phyloP scores from a whole-genome alignment of 305 asterid genomes.

The Andrographis paniculata region DNA sequence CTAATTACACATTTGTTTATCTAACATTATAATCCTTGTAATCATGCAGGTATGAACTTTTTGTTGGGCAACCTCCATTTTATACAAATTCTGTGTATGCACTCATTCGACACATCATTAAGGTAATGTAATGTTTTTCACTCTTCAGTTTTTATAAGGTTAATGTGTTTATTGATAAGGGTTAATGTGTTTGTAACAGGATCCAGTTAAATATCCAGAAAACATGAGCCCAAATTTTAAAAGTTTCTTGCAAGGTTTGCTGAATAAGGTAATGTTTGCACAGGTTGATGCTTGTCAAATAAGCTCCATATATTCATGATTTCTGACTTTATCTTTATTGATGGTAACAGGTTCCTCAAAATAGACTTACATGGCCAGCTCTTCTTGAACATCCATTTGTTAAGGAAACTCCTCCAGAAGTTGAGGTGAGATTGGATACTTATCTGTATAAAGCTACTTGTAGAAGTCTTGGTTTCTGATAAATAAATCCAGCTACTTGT shows the following conservation, averaged over 20 bases:
- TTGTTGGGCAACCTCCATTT: conserved; percentile 99
- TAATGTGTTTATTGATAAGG: conserved; percentile 14
- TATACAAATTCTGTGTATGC: conserved; percentile 98
- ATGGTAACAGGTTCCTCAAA: conserved; percentile 70
- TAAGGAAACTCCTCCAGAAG: conserved; percentile 43
- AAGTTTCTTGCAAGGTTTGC: conserved; percentile 89
- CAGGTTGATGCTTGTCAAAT: conserved; percentile 12
- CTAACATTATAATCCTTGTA: conserved; percentile 15
- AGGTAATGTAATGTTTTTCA: conserved; percentile 40
- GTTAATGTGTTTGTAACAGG: conserved; percentile 41
- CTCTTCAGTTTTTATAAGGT: conserved; percentile 11
- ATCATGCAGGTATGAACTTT: conserved; percentile 74
- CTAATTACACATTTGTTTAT: conserved; percentile 13
- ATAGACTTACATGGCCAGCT: conserved; percentile 91
- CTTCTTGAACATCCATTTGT: conserved; percentile 99
- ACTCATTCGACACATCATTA: conserved; percentile 90
- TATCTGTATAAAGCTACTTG: conserved; percentile 11
- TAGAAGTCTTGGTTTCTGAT: conserved; percentile 12
- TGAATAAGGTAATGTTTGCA: conserved; percentile 65
- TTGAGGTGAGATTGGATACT: conserved; percentile 37
- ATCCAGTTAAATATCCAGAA: conserved; percentile 96
- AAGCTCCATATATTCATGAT: conserved; percentile 14
- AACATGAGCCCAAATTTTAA: conserved; percentile 77
- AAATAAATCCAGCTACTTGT: conserved; percentile 12
- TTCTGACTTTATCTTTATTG: conserved; percentile 24